phyloP scores from a whole-genome alignment of 2,329 filamentous ascomycete genomes.

The Calonectria henricotiae region DNA sequence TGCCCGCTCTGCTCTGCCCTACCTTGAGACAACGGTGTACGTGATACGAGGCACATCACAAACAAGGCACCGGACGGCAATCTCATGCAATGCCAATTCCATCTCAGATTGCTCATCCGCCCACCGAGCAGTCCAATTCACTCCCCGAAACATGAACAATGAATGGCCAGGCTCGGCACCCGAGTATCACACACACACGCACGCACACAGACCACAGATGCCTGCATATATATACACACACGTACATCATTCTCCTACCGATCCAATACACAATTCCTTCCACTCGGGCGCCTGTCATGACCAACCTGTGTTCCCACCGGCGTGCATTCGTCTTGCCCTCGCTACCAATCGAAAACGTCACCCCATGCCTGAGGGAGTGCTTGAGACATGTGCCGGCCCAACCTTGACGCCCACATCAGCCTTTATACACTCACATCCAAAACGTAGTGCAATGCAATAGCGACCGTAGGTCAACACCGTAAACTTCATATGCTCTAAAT shows the following conservation, averaged over 20 bases:
- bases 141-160: slow-evolving; percentile 29
- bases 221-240: slow-evolving; percentile 3
- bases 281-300: slow-evolving; percentile 14
- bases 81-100: slow-evolving; percentile 20
- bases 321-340: slow-evolving; percentile 17
- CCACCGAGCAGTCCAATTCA: background rate
- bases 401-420: slow-evolving; percentile 22
- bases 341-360: slow-evolving; percentile 19
- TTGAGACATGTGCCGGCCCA: slow-evolving; percentile 36
- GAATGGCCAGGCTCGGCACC: slow-evolving; percentile 20
- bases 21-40: slow-evolving; percentile 20
- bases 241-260: background rate
- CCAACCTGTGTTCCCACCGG: slow-evolving; percentile 16
- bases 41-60: slow-evolving; percentile 13
- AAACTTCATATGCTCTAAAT: slow-evolving; percentile 32
- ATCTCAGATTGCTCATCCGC: slow-evolving; percentile 7
- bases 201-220: background rate
- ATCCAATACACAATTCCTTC: slow-evolving; percentile 8
- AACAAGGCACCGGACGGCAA: slow-evolving; percentile 6
- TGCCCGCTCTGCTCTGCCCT: slow-evolving; percentile 18
- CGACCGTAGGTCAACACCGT: slow-evolving; percentile 37
- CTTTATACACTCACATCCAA: slow-evolving; percentile 33
- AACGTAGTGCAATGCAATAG: slow-evolving; percentile 40
- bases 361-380: slow-evolving; percentile 15
- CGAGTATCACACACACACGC: slow-evolving; percentile 22